Evolutionary conservation across 805 yeast genomes (phyloP), one percentile per base, ranked within the genome.

Genomic region (Clavispora fructus): DNA sequence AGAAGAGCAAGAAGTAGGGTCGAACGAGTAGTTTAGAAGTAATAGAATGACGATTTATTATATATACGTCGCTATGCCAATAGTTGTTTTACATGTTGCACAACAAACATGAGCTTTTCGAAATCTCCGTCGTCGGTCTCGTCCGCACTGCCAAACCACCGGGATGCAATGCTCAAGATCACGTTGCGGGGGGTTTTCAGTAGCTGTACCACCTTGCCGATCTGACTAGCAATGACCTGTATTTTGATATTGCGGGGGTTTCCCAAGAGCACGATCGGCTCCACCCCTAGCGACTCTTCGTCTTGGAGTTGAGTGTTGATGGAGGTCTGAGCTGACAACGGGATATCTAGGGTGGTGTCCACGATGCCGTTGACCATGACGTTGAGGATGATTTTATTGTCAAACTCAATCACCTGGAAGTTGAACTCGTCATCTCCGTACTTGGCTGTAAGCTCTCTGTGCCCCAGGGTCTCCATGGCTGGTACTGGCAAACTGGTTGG

Each of bases 341-440:
- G 58, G 9, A 77, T 62, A 41, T 74, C 78, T 48, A 71, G 73
- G 1, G 81, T 75, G 16, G 78, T 64, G 59, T 79, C 82, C 57
- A 73, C 64, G n/a, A 72, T 67, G 0, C 79, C 80, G 52, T 76
- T 60, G 31, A 61, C 60, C 40, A 69, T 63, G 12, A 77, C 55
- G 39, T 68, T 67, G 29, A 77, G 31, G 3, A 77, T 58, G 39
- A 63, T 55, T 47, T 67, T 68, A 47, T 77, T 75, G 2, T 57
- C 58, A 27, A 73, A 64, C 17, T 67, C 72, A 2, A 72, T 44
- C 30, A 41, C 44, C 49, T 59, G 65, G 48, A 61, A 61, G 23
- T 48, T 44, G 19, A 55, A 41, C 6, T 29, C 17, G 35, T 43
- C 52, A 7, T 35, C 14, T 11, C 43, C 45, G 33, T 28, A 43